Conservation (phyloP, 345 rosid genomes). For the Zanthoxylum bungeanum region DNA sequence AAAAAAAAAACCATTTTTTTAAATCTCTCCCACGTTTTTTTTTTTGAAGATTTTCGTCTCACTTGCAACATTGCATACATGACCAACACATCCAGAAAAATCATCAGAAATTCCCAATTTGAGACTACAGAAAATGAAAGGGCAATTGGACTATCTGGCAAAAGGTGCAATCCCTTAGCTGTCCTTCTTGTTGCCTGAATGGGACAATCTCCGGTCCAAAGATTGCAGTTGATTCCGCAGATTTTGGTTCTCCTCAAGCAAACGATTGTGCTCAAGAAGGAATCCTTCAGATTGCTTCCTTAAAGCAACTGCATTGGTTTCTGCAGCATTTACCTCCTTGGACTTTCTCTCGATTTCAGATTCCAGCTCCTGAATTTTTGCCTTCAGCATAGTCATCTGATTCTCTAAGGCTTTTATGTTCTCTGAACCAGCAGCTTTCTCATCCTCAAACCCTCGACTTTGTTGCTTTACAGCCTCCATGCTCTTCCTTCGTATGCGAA, state of each 20-base stretch:
- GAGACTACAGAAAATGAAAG: neutral
- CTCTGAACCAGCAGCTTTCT: conserved; percentile 41
- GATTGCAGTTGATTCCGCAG: conserved; percentile 62
- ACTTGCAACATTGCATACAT: conserved; percentile 10
- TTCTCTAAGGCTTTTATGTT: conserved; percentile 59
- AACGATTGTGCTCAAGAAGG: conserved; percentile 82
- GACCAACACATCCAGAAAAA: conserved; percentile 6
- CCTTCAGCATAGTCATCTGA: conserved; percentile 35
- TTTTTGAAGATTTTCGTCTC: neutral
- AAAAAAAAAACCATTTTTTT: neutral
- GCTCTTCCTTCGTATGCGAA: conserved; percentile 69
- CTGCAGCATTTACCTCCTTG: conserved; percentile 52
- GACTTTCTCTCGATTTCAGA: conserved; percentile 48
- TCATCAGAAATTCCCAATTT: conserved; percentile 11
- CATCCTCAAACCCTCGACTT: conserved; percentile 57
- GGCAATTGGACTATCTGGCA: neutral
- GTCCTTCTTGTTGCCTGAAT: conserved; percentile 72
- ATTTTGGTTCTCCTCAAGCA: conserved; percentile 78
- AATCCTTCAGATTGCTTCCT: conserved; percentile 95
- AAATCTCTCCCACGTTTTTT: neutral
- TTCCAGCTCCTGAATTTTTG: conserved; percentile 46
- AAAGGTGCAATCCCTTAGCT: conserved; percentile 29
- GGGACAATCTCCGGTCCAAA: conserved; percentile 53
- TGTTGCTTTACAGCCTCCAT: conserved; percentile 77
- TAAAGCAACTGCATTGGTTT: conserved; percentile 73